Evolutionary conservation across 768 basidiomycete species (phyloP), one percentile per base, ranked within the genome.

Genomic region (Termitomyces sp.): DNA sequence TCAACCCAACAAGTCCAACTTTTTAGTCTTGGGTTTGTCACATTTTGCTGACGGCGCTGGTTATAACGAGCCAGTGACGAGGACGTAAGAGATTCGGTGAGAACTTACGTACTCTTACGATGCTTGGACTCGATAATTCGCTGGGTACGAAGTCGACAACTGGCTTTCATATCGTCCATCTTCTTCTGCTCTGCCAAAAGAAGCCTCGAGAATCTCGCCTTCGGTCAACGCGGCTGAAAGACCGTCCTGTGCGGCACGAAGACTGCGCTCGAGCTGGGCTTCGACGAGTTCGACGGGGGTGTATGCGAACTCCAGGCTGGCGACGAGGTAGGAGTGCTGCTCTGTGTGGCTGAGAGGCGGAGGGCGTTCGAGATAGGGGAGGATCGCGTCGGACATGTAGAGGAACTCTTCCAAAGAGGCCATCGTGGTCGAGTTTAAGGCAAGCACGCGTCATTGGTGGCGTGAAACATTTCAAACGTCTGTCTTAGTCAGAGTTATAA

Each of bases 271-370:
- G 6, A 60, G 55, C 26, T 60, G 58, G 0, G 55, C 58, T 15
- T 60, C 58, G 37, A 60, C 58, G 26, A 60, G 58, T 17, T 60
- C 58, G 24, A 60, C 58, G 40, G 58, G 55, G 17, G 58, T 51
- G 28, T 60, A 60, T n/a, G 58, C 55, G 34, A 60, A 60, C 41
- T 60, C 58, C 43, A 60, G 55, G 48, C 52, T 54, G 19, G 55
- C 55, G 38, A 38, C 43, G 44, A 60, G 58, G 41, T 60, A 60
- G 19, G 55, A 40, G 53, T 54, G 55, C 35, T 54, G 55, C 9
- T 56, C 51, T 15, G 42, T 9, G 37, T 5, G 52, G 11, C 12
- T 38, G 21, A 60, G 55, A 21, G 26, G 14, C 1, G 55, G 58
- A 1, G 58, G 58, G 26, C 30, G 55, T 12, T 53, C 44, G 52